Conservation (phyloP, 108 stramenopile species). For the Licmophora abbreviata region DNA sequence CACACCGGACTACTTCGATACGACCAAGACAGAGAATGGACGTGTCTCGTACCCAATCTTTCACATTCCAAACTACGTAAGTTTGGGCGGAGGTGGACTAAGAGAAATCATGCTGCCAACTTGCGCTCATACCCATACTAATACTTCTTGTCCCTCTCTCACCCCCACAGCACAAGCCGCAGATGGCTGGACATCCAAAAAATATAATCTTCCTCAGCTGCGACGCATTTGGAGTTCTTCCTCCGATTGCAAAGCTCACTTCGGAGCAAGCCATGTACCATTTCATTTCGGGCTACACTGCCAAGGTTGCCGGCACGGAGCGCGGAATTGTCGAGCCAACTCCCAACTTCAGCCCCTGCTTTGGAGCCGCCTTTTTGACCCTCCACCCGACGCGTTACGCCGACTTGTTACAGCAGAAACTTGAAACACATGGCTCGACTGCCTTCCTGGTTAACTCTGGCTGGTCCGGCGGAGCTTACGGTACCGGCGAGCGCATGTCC, state of each 20-base stretch:
- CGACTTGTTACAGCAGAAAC: conserved; percentile 87
- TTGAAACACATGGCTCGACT: conserved; percentile 80
- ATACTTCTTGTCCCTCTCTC: neutral
- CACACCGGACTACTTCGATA: conserved; percentile 86
- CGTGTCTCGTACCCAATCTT: conserved; percentile 95
- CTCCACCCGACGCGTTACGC: conserved; percentile 93
- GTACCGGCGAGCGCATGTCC: conserved; percentile 92
- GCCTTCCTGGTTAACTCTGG: conserved; percentile 96
- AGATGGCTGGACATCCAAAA: conserved; percentile 94
- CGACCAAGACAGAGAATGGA: conserved; percentile 94
- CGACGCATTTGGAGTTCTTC: conserved; percentile 97
- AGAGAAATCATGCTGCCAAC: neutral
- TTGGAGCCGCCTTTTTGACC: conserved; percentile 98
- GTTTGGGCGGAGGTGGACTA: no score
- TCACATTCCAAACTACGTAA: conserved; percentile 86
- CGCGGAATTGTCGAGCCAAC: conserved; percentile 91
- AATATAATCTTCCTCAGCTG: conserved; percentile 94
- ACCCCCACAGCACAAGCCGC: conserved; percentile 78
- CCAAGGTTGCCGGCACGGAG: conserved; percentile 98
- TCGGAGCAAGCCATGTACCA: conserved; percentile 97
- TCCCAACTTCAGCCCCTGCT: conserved; percentile 92
- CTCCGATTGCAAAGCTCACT: conserved; percentile 89
- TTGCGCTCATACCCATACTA: conserved; percentile 12
- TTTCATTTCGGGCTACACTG: conserved; percentile 96
- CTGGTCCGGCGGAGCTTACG: conserved; percentile 95